Evolutionary conservation across 495 filamentous ascomycete genomes (phyloP), one percentile per base, ranked within the genome.

Genomic region (Articulospora tetracladia): DNA sequence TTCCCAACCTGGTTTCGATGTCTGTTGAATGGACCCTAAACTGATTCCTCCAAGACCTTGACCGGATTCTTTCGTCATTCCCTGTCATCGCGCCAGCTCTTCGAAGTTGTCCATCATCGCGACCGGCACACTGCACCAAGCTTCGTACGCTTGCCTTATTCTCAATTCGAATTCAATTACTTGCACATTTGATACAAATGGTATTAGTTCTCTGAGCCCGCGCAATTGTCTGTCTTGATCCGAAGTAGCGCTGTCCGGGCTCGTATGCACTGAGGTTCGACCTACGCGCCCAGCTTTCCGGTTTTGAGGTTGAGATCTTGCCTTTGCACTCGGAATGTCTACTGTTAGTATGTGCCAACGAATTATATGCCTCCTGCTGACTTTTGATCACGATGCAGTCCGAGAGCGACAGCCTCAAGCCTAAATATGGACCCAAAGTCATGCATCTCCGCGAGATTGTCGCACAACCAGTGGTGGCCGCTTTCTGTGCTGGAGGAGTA

Each of bases 401-500:
- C 55, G 58, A 17, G 53, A 47, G 52, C 53, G 56, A 63, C 32
- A 36, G 26, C 20, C 58, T 67, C 13, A 59, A 60, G 55, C 67
- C 67, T 1, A 66, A 65, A 58, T 65, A 64, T 65, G 65, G 65
- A 41, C 62, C 59, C 25, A 65, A 65, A 68, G 24, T 62, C 19
- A 41, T 59, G 20, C 67, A 76, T 19, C 62, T 86, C 39, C 73
- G 72, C 4, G 69, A 77, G n/a, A 71, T 78, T 26, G 54, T 92
- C 39, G 82, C 86, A 10, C 84, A 97, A 65, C 92, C 93, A 17
- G 85, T 97, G 32, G 75, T 90, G 17, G 92, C 94, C 22, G 92
- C 95, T 51, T 98, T 98, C 65, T 84, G 95, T 68, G 95, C 92
- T n/a, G 94, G 94, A 53, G 94, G 94, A 61, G 86, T 97, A 15